Base-by-base conservation (phyloP, 176 grass and related monocot genomes). In the Rhipidocladum racemiflorum region DNA sequence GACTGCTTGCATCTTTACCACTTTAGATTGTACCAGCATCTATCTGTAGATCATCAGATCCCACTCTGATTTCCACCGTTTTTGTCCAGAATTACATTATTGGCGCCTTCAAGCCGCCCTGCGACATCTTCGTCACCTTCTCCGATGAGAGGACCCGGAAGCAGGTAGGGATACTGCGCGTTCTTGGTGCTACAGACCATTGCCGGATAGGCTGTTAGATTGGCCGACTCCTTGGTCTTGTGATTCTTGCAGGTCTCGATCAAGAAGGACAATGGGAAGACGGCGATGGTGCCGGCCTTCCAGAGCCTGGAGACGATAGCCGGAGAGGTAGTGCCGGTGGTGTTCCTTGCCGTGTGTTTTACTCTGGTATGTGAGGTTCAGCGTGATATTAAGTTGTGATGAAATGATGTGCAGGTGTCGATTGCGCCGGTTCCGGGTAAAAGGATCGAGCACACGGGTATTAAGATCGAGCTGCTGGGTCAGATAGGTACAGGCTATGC, bases 191-290 rank as follows among this genome's bases (percentile, higher is more conserved):
- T 5, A 2, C 32, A 13, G 24, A 3, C 18, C 6, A 4, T 28
- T 46, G 0, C 8, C 15, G 13, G 40, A 9, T 7, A 40, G 49
- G 13, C 0, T 20, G 3, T 16, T 40, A 48, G 77, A 42, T 25
- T 70, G n/a, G 49, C 20, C 11, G 42, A 71, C n/a, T 82, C 15
- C 4, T 34, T 23, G 30, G 50, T 69, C 0, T 69, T 34, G 68
- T 84, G 11, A 24, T 68, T 76, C 45, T 56, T 70, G 46, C 80
- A 97, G 95, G 86, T 80, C 65, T 49, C 88, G 34, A 74, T 92
- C 72, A 92, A 94, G 86, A 97, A 94, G 85, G 95, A 94, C 32
- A 97, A 92, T 45, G 95, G 92, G 27, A 91, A 94, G 81, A 91
- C 88, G 1, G 30, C 54, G n/a, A 92, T 89, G 90, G 90, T 97